A percentile compares a stretch with the other conserved stretches of the same genome.
Conservation (phyloP, 208 protist genomes). For the Trypanosoma brucei region DNA sequence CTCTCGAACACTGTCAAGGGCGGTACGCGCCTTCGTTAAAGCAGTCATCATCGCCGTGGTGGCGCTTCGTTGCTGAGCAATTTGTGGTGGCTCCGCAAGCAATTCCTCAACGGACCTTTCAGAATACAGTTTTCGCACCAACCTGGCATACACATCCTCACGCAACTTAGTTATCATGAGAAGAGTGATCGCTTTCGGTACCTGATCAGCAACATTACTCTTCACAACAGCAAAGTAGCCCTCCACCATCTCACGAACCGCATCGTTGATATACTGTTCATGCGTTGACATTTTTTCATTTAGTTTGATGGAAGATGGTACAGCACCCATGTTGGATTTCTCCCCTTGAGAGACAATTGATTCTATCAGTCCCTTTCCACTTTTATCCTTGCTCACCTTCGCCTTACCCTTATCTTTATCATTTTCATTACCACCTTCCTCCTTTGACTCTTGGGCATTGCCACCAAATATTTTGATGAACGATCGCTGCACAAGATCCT, state of each 20-base stretch:
- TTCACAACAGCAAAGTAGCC: constrained; percentile 91
- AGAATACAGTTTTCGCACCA: constrained; percentile 93
- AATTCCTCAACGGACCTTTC: constrained; percentile 92
- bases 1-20: constrained; percentile 80
- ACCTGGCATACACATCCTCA: constrained; percentile 90
- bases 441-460: constrained; percentile 10
- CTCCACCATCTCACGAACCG: constrained; percentile 87
- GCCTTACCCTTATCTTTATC: constrained; percentile 17
- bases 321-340: constrained; percentile 61
- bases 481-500: constrained; percentile 67
- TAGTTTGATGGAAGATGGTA: constrained; percentile 75
- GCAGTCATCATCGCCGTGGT: constrained; percentile 88
- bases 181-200: constrained; percentile 98
- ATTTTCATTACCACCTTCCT: constrained; percentile 1
- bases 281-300: constrained; percentile 64
- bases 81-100: constrained; percentile 87
- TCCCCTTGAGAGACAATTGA: constrained; percentile 7
- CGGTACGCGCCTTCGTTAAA: constrained; percentile 78
- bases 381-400: constrained; percentile 32
- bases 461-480: constrained; percentile 77
- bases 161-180: constrained; percentile 95
- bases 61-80: constrained; percentile 85
- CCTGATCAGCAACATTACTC: constrained; percentile 90
- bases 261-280: constrained; percentile 78
- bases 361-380: constrained; percentile 40